Conservation (phyloP, 2,329 filamentous ascomycete genomes). For the Cordyceps fumosorosea region DNA sequence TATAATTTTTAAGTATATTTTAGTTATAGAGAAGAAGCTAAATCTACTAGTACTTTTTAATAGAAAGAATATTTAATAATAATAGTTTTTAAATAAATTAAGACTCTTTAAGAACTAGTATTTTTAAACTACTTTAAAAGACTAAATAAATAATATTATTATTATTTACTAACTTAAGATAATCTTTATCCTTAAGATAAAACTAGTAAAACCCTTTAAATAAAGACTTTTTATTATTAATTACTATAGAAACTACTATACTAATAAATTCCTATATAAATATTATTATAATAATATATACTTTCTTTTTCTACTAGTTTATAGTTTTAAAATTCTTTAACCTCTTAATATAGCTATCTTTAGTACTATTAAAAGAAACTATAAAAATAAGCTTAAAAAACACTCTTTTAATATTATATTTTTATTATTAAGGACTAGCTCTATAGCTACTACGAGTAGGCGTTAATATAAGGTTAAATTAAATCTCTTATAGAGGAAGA, state of each 20-base stretch:
- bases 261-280: conserved; percentile 3
- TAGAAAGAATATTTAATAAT: too few species aligned
- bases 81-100: conserved; percentile 4
- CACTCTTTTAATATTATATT: too few species aligned
- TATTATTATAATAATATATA: conserved; percentile 6
- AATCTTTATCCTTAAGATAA: not conserved
- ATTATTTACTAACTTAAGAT: not conserved
- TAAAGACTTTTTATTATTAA: too few species aligned
- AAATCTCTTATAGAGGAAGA: too few species aligned
- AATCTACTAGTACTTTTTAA: conserved; percentile 3
- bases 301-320: not conserved
- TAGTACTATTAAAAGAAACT: not conserved
- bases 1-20: too few species aligned
- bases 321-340: conserved; percentile 1
- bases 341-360: conserved; percentile 6
- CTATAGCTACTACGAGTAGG: too few species aligned
- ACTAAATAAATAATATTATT: not conserved
- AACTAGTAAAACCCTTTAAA: not conserved
- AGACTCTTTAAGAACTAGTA: not conserved
- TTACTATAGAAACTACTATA: too few species aligned
- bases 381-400: too few species aligned
- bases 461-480: too few species aligned
- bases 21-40: too few species aligned
- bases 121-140: too few species aligned
- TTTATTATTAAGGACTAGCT: too few species aligned